These are phyloP conservation scores for Aspergillus glaucus DNA, from an alignment of 2,329 filamentous ascomycete species.

Conservation along the genomic window DNA sequence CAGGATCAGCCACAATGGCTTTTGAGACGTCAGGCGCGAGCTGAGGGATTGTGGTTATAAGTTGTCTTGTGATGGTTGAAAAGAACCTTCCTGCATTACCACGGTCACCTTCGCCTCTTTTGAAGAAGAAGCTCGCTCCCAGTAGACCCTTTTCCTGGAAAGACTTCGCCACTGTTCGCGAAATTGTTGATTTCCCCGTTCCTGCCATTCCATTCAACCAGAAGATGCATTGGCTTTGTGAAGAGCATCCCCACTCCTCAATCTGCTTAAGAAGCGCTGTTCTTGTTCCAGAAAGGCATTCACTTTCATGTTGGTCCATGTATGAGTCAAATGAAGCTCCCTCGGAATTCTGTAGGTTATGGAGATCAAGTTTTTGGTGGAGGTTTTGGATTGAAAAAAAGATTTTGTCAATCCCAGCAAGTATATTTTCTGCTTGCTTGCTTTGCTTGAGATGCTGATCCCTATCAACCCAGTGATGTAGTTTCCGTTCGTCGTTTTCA, in stretches of 20 bases:
- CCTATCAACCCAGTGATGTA: slow-evolving; percentile 5
- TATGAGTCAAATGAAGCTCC: slow-evolving; percentile 14
- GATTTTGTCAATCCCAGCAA: slow-evolving; percentile 1
- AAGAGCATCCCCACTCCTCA: no score
- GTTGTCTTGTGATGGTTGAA: no score
- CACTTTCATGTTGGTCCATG: neutral
- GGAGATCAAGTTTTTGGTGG: neutral
- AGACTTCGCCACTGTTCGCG: slow-evolving; percentile 5
- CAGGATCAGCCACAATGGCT: no score
- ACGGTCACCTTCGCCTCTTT: slow-evolving; percentile 1
- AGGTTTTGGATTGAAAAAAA: neutral
- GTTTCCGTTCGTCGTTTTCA: slow-evolving; percentile 6
- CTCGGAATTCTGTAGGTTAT: neutral
- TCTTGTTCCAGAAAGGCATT: slow-evolving; percentile 16
- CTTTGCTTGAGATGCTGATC: slow-evolving; percentile 6
- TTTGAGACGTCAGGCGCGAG: no score
- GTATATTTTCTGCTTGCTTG: slow-evolving; percentile 2
- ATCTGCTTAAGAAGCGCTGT: neutral
- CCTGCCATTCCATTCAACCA: no score
- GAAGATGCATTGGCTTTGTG: no score
- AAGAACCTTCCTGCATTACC: slow-evolving; percentile 1
- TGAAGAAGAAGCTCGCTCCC: slow-evolving; percentile 2
- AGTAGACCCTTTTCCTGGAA: slow-evolving; percentile 3
- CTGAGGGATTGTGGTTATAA: no score
- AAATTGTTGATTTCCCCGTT: neutral